Conservation (phyloP, 805 yeast genomes). For the Isabelozyma heimii region DNA sequence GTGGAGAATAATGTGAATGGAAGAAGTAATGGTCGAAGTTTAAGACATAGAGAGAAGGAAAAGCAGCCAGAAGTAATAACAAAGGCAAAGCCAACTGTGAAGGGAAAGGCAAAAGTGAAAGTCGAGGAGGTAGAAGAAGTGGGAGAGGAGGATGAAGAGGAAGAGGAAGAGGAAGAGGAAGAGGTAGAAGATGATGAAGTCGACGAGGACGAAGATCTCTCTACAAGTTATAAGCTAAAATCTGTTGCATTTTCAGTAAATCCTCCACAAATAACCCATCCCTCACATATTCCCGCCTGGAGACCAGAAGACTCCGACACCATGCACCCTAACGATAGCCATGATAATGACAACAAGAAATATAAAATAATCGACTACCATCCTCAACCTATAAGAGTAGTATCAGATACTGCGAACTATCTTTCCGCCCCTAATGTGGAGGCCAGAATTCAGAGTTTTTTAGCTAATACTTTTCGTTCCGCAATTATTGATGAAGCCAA, state of each 20-base stretch:
- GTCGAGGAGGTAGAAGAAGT: background rate
- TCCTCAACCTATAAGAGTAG: conserved; percentile 25
- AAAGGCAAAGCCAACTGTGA: background rate
- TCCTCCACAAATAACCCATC: conserved; percentile 38
- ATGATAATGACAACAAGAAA: conserved; percentile 6
- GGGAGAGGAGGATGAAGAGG: conserved; percentile 1
- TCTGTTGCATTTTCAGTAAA: conserved; percentile 30
- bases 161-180: conserved; percentile 5
- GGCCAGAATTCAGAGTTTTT: conserved; percentile 21
- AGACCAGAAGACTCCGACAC: conserved; percentile 19
- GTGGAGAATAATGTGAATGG: background rate
- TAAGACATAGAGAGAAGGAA: background rate
- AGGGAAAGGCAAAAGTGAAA: background rate
- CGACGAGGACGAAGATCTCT: conserved; percentile 9
- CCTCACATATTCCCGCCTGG: conserved; percentile 45
- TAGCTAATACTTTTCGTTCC: conserved; percentile 25
- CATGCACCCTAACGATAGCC: background rate
- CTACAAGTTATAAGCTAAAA: conserved; percentile 23
- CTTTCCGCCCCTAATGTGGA: conserved; percentile 26
- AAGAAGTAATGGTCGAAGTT: background rate
- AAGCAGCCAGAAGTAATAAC: background rate
- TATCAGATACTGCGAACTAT: conserved; percentile 8
- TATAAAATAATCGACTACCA: conserved; percentile 21
- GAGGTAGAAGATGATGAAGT: conserved; percentile 4
- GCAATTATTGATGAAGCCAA: conserved; percentile 39